phyloP scores from a whole-genome alignment of 768 basidiomycete genomes.

The Calvatia gigantea region DNA sequence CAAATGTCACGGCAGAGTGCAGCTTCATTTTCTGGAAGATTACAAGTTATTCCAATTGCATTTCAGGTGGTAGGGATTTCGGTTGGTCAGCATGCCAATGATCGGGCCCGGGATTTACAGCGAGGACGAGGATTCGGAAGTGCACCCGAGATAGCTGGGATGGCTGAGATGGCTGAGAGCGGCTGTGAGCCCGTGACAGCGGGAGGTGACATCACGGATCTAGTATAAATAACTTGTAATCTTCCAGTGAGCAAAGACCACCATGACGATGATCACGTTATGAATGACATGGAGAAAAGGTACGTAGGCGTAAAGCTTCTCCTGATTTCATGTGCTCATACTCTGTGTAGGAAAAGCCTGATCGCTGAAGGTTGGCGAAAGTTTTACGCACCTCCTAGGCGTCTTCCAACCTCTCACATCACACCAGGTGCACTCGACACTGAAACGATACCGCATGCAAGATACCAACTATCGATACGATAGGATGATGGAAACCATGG shows the following conservation, averaged over 20 bases:
- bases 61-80: too few relatives aligned
- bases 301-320: neutral
- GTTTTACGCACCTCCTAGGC: neutral
- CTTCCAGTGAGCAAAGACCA: neutral
- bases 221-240: too few relatives aligned
- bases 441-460: constrained; percentile 47
- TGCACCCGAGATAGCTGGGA: too few relatives aligned
- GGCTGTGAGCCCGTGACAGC: too few relatives aligned
- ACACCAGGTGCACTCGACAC: constrained; percentile 14
- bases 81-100: too few relatives aligned
- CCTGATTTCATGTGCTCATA: neutral
- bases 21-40: too few relatives aligned
- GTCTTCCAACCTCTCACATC: neutral
- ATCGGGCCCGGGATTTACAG: too few relatives aligned
- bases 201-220: neutral
- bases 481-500: constrained; percentile 62
- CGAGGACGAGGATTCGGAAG: too few relatives aligned
- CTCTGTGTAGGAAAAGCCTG: constrained; percentile 3
- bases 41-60: too few relatives aligned
- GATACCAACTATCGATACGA: constrained; percentile 62
- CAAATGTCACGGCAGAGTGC: too few relatives aligned
- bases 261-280: neutral
- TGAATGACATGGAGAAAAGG: constrained; percentile 7
- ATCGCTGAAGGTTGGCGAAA: neutral
- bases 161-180: too few relatives aligned